These are phyloP conservation scores for Castanopsis chinensis DNA, from an alignment of 306 rosid genomes.

Conservation along the genomic window DNA sequence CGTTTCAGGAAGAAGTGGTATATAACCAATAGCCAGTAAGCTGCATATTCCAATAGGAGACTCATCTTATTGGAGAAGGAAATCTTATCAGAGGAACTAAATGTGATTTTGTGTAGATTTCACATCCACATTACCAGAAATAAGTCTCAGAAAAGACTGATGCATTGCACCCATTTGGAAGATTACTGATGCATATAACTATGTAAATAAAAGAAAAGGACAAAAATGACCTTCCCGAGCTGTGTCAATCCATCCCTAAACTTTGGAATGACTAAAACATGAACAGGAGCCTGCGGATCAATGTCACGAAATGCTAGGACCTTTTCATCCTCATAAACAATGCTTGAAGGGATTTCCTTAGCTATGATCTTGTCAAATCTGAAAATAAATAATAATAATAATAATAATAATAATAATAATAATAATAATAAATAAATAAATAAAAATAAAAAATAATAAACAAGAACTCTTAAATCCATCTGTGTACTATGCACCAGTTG, in stretches of 20 bases:
- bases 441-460: neutral
- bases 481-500: neutral
- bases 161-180: neutral
- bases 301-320: constrained; percentile 85
- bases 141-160: neutral
- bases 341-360: constrained; percentile 85
- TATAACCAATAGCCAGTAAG: neutral
- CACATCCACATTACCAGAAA: neutral
- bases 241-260: constrained; percentile 77
- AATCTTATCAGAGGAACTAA: neutral
- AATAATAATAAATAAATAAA: no score
- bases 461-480: neutral
- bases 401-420: no score
- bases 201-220: constrained; percentile 7
- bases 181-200: neutral
- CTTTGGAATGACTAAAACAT: constrained; percentile 83
- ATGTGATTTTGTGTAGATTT: neutral
- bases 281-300: constrained; percentile 89
- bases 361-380: constrained; percentile 91
- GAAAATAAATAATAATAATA: no score
- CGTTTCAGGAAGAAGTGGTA: neutral
- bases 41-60: neutral
- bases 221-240: constrained; percentile 60
- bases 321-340: constrained; percentile 72
- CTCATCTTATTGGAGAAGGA: neutral